A percentile compares a stretch with the other conserved stretches of the same genome.
phyloP scores from a whole-genome alignment of 2,329 filamentous ascomycete genomes.

The Mycosphaerella arachidis region DNA sequence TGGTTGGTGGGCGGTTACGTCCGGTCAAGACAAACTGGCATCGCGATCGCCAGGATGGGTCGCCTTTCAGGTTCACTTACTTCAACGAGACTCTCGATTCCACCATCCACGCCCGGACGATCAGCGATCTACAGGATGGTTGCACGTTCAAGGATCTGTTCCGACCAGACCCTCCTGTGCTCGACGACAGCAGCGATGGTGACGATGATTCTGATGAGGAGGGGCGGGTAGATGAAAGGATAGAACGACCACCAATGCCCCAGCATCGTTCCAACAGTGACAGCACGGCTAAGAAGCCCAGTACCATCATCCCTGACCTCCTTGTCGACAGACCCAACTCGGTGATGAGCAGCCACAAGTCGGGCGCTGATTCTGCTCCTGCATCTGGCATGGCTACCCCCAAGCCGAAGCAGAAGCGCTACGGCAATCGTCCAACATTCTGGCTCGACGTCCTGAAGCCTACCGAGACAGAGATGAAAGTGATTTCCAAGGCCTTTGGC shows the following conservation, averaged over 20 bases:
- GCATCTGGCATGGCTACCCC: conserved; percentile 22
- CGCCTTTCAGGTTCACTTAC: conserved; percentile 93
- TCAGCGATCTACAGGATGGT: conserved; percentile 87
- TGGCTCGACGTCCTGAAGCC: conserved; percentile 92
- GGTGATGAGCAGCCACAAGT: conserved; percentile 8
- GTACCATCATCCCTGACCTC: neutral
- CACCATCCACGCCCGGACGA: conserved; percentile 92
- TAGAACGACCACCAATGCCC: conserved; percentile 33
- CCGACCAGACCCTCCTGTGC: conserved; percentile 73
- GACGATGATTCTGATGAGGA: conserved; percentile 59
- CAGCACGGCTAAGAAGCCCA: neutral
- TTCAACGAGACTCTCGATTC: conserved; percentile 97
- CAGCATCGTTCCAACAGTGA: conserved; percentile 9
- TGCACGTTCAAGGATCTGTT: conserved; percentile 83
- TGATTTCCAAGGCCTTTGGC: conserved; percentile 84
- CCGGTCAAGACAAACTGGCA: conserved; percentile 74
- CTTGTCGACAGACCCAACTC: conserved; percentile 3
- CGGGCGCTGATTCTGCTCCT: conserved; percentile 14
- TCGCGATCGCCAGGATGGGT: conserved; percentile 67
- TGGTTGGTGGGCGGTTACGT: conserved; percentile 83
- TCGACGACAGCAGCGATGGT: conserved; percentile 64
- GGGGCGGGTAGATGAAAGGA: conserved; percentile 22
- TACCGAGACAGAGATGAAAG: conserved; percentile 92
- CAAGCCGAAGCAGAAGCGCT: conserved; percentile 37
- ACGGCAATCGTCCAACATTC: conserved; percentile 83